Evolutionary conservation across 768 basidiomycete species (phyloP).

Genomic region (Suillus luteus): DNA sequence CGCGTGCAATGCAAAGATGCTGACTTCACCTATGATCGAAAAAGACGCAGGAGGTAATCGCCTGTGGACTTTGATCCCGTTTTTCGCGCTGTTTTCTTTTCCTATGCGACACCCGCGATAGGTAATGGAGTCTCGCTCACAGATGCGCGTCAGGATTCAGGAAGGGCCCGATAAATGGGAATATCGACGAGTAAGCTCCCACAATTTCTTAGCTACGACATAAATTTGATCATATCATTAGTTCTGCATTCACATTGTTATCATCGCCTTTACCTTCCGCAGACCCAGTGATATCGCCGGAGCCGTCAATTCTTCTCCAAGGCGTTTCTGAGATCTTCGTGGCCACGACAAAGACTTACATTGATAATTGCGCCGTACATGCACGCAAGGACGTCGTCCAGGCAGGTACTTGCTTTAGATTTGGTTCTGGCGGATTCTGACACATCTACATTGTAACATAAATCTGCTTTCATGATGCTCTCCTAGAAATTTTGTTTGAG

Average conservation of each 20-base stretch:
- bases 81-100: background rate
- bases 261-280: background rate
- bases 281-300: background rate
- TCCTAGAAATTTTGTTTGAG: too few relatives aligned
- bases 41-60: too few relatives aligned
- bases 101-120: background rate
- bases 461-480: too few relatives aligned
- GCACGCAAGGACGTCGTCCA: constrained; percentile 47
- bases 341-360: constrained; percentile 57
- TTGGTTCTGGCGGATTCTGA: constrained; percentile 11
- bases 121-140: background rate
- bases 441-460: background rate
- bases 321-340: constrained; percentile 70
- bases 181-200: background rate
- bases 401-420: constrained; percentile 47
- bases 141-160: background rate
- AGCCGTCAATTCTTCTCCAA: constrained; percentile 42
- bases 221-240: background rate
- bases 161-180: background rate
- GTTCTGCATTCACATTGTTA: background rate
- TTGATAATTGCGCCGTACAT: constrained; percentile 54
- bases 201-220: background rate
- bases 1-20: too few relatives aligned
- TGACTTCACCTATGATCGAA: too few relatives aligned
- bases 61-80: too few relatives aligned